Percentiles rank a stretch among this genome's conserved stretches.
Evolutionary conservation across 2,329 filamentous ascomycete genomes (phyloP).

Genomic region (Xylaria sp.): DNA sequence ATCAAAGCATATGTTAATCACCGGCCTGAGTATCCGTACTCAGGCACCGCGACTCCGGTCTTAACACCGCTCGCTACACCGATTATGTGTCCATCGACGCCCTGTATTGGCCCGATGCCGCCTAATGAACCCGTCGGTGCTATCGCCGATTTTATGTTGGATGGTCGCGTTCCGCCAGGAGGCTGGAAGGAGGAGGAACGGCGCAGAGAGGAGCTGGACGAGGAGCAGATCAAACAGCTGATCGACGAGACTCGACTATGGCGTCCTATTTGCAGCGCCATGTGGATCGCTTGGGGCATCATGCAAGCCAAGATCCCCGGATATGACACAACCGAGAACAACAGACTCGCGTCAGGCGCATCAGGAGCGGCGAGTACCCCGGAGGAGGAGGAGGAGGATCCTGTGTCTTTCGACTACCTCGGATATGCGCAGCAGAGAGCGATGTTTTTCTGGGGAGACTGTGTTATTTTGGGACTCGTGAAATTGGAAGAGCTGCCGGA

Average conservation of each 20-base stretch:
- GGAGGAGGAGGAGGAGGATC: conserved; percentile 42
- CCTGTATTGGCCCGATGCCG: conserved; percentile 34
- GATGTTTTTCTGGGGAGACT: conserved; percentile 92
- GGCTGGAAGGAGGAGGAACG: conserved; percentile 58
- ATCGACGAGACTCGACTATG: conserved; percentile 77
- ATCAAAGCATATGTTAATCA: conserved; percentile 83
- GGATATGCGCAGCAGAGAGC: conserved; percentile 86
- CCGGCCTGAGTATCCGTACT: conserved; percentile 58
- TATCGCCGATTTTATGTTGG: conserved; percentile 72
- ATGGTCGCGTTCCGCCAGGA: conserved; percentile 57
- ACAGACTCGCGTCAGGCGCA: conserved; percentile 12
- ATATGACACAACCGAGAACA: conserved; percentile 44
- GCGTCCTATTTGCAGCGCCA: conserved; percentile 79
- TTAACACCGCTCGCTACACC: conserved; percentile 42
- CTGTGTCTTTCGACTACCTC: conserved; percentile 82
- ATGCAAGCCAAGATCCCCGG: conserved; percentile 86
- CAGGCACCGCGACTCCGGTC: conserved; percentile 46
- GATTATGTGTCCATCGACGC: conserved; percentile 30
- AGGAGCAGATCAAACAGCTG: conserved; percentile 63
- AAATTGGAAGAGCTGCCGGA: conserved; percentile 70
- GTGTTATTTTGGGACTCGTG: conserved; percentile 69
- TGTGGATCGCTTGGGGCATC: conserved; percentile 95
- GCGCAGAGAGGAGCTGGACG: conserved; percentile 56
- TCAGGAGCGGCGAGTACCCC: conserved; percentile 21
- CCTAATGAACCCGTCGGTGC: conserved; percentile 40